These are phyloP conservation scores for Pleurotus sapidus DNA, from an alignment of 768 basidiomycete genomes.

Conservation along the genomic window DNA sequence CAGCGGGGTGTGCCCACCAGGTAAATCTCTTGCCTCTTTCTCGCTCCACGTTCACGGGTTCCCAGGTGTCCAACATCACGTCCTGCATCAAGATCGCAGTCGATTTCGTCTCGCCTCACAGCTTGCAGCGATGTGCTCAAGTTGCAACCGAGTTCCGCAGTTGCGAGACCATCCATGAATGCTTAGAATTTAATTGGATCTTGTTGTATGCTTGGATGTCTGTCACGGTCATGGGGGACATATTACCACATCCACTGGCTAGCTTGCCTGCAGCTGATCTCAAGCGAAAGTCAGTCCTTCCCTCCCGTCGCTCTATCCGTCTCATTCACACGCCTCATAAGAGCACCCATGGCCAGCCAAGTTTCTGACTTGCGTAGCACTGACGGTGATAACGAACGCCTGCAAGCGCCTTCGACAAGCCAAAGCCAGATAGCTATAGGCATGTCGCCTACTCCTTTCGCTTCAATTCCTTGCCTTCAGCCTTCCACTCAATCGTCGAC, in stretches of 20 bases:
- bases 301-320: too few relatives aligned
- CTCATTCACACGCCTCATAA: too few relatives aligned
- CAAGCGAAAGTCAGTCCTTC: background rate
- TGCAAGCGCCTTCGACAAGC: too few relatives aligned
- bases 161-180: background rate
- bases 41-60: background rate
- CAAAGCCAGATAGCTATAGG: too few relatives aligned
- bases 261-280: background rate
- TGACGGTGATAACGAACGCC: too few relatives aligned
- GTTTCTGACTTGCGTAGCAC: too few relatives aligned
- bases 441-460: too few relatives aligned
- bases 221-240: background rate
- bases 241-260: background rate
- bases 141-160: background rate
- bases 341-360: too few relatives aligned
- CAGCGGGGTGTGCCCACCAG: conserved; percentile 69
- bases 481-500: too few relatives aligned
- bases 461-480: too few relatives aligned
- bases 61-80: conserved; percentile 2
- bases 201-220: background rate
- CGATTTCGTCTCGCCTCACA: conserved; percentile 2
- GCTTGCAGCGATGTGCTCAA: background rate
- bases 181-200: background rate
- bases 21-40: conserved; percentile 25
- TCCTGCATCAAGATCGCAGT: conserved; percentile 4